Percentiles rank a stretch among this genome's conserved stretches.
These are phyloP conservation scores for Pilatotrama ljubarskyi DNA, from an alignment of 768 basidiomycete species.

Conservation along the genomic window DNA sequence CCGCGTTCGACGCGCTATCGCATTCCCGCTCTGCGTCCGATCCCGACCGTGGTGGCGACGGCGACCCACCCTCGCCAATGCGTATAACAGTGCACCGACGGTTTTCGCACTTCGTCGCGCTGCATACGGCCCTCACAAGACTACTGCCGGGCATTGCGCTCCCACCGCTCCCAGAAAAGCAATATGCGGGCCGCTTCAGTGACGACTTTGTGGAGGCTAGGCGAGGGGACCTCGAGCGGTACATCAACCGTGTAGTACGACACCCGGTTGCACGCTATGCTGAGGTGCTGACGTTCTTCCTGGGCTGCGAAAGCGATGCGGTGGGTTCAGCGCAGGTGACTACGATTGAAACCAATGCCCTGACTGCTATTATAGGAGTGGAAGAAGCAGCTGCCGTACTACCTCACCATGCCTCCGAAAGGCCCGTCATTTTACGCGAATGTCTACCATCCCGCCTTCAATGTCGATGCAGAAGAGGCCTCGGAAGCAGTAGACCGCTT, in stretches of 20 bases:
- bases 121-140: conserved; percentile 69
- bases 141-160: conserved; percentile 76
- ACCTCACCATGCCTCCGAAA: conserved; percentile 61
- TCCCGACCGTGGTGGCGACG: conserved; percentile 18
- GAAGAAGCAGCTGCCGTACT: conserved; percentile 60
- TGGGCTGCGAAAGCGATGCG: conserved; percentile 72
- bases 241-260: conserved; percentile 64
- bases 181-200: conserved; percentile 79
- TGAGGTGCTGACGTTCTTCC: conserved; percentile 77
- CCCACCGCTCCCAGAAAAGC: conserved; percentile 83
- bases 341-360: conserved; percentile 2
- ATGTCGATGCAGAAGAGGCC: conserved; percentile 75
- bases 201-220: conserved; percentile 82
- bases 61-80: conserved; percentile 37
- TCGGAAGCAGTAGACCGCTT: conserved; percentile 59
- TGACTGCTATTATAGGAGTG: conserved; percentile 54
- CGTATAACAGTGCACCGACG: conserved; percentile 77
- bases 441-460: conserved; percentile 84
- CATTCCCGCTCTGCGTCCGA: conserved; percentile 13
- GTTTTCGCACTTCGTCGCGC: conserved; percentile 81
- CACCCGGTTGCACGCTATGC: conserved; percentile 80
- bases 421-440: conserved; percentile 76
- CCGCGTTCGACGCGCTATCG: conserved; percentile 52
- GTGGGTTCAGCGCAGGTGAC: conserved; percentile 43
- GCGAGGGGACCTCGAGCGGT: conserved; percentile 78